Percentiles rank a stretch among this genome's conserved stretches.
These are phyloP conservation scores for Epichloe gansuensis DNA, from an alignment of 2,329 filamentous ascomycete genomes.

Conservation along the genomic window DNA sequence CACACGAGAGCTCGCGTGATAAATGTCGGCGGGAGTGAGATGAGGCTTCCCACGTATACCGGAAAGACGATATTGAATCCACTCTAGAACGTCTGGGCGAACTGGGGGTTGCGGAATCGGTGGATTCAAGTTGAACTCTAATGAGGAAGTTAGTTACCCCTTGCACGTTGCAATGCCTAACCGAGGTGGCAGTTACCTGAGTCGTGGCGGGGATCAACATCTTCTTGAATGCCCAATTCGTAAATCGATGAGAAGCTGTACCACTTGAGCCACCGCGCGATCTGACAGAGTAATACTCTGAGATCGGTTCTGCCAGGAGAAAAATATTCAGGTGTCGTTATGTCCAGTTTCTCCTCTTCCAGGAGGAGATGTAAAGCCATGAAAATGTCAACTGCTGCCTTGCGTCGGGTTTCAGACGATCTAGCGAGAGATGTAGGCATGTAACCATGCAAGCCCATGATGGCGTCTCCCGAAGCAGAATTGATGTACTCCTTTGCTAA, in stretches of 20 bases:
- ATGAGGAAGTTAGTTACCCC: neutral
- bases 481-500: constrained; percentile 53
- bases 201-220: constrained; percentile 26
- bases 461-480: constrained; percentile 42
- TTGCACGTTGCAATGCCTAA: neutral
- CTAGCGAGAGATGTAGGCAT: constrained; percentile 47
- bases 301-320: constrained; percentile 39
- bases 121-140: constrained; percentile 21
- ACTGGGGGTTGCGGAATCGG: constrained; percentile 21
- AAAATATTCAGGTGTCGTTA: constrained; percentile 32
- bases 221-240: constrained; percentile 39
- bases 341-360: constrained; percentile 77
- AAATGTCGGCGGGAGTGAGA: constrained; percentile 32
- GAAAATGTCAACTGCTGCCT: constrained; percentile 52
- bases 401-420: constrained; percentile 43
- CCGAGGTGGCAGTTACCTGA: constrained; percentile 20
- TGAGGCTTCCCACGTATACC: constrained; percentile 24
- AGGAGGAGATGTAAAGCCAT: constrained; percentile 73
- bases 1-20: constrained; percentile 25
- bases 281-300: constrained; percentile 64
- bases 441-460: constrained; percentile 43
- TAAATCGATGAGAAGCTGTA: constrained; percentile 33
- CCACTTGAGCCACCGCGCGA: constrained; percentile 75
- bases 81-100: constrained; percentile 35
- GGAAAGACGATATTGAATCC: constrained; percentile 37